phyloP scores from a whole-genome alignment of 1,284 basidiomycete genomes.

The Ceratobasidium sp. region DNA sequence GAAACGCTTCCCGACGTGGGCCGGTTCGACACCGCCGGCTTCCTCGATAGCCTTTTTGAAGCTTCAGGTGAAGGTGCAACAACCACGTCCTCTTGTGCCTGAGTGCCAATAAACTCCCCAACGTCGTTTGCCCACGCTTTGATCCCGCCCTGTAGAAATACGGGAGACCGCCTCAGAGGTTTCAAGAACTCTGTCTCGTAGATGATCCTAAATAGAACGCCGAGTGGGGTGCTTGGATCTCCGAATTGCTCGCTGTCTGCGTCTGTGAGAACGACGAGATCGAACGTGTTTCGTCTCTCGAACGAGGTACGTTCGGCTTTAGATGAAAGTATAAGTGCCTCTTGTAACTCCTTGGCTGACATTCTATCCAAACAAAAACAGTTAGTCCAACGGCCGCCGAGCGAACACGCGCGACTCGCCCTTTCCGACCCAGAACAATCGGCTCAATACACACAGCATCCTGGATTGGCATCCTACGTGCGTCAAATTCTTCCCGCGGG shows the following conservation, averaged over 20 bases:
- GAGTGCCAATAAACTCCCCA: slow-evolving; percentile 59
- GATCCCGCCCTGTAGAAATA: slow-evolving; percentile 87
- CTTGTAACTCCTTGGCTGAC: slow-evolving; percentile 74
- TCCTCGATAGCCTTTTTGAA: slow-evolving; percentile 47
- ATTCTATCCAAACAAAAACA: slow-evolving; percentile 61
- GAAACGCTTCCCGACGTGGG: slow-evolving; percentile 47
- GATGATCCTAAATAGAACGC: slow-evolving; percentile 72
- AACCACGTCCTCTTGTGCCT: slow-evolving; percentile 52
- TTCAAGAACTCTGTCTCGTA: slow-evolving; percentile 79
- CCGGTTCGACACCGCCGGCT: slow-evolving; percentile 45
- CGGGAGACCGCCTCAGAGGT: slow-evolving; percentile 78
- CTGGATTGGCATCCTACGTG: slow-evolving; percentile 73
- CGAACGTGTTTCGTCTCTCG: slow-evolving; percentile 83
- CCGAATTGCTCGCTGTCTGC: slow-evolving; percentile 70
- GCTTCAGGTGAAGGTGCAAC: slow-evolving; percentile 46
- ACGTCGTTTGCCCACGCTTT: slow-evolving; percentile 82
- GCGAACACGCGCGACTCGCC: slow-evolving; percentile 60
- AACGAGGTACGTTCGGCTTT: slow-evolving; percentile 78
- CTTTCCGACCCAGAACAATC: slow-evolving; percentile 71
- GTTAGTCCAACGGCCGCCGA: not conserved
- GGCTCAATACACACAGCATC: slow-evolving; percentile 89
- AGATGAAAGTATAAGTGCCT: slow-evolving; percentile 78
- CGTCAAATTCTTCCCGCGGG: slow-evolving; percentile 77
- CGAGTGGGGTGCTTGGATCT: slow-evolving; percentile 63
- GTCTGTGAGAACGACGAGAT: slow-evolving; percentile 92